Base-by-base conservation (phyloP, 2,329 filamentous ascomycete genomes). In the Ascochyta pisi region DNA sequence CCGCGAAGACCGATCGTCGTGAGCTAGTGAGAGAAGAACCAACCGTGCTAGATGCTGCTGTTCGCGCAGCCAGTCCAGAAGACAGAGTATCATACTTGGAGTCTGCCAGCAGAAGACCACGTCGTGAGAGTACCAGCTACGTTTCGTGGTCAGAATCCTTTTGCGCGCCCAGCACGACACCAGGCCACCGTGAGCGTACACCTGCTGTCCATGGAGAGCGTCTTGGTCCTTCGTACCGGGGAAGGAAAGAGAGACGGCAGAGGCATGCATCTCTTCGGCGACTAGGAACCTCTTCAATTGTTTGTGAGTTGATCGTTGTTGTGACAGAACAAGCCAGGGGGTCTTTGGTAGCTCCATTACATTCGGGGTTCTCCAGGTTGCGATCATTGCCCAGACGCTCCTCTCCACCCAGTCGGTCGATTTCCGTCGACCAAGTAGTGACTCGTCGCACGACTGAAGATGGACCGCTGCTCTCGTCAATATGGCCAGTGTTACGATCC, bases 81-180 rank as follows among this genome's bases (percentile, higher is more conserved):
- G 68, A 71, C 8, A 75, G 72, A 40, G 63, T 69, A 10, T 51
- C 61, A 8, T 76, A 76, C 54, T 62, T 78, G 13, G 75, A 72
- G 2, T 77, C 76, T 51, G 76, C 73, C 29, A 73, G 69, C 58
- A 74, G 66, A 65, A 70, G 69, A 8, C 64, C 60, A 24, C 58
- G 62, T 12, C 70, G 66, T 39, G 63, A 65, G n/a, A 70, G 64
- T 50, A 71, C 63, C 19, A 74, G 73, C 54, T 73, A 70, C 63
- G 70, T 76, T 50, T 76, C 77, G 0, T 79, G 78, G 77, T 79
- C 78, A 6, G 76, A 77, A 35, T 80, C 78, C 34, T 58, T 67
- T 42, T 66, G 60, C 41, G 44, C 53, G 44, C 57, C 65, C 26
- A 68, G 64, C 45, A 42, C 48, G 38, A 58, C 55, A 8, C 60